These are phyloP conservation scores for Zopfochytrium polystomum DNA, from an alignment of 371 early-diverging fungal species.

Conservation along the genomic window DNA sequence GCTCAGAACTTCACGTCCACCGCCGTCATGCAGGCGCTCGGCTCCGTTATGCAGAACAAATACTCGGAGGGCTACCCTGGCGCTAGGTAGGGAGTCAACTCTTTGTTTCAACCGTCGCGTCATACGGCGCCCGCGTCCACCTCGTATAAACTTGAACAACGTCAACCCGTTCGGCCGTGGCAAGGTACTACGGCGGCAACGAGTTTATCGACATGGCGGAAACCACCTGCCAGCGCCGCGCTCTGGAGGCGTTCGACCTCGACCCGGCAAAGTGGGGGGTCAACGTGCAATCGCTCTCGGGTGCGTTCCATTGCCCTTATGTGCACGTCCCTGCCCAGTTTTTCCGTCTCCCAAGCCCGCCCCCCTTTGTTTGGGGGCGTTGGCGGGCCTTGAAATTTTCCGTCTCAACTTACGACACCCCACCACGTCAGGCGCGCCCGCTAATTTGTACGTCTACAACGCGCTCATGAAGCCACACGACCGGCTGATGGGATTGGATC, in stretches of 20 bases:
- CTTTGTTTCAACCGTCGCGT: conserved; percentile 31
- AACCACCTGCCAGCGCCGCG: conserved; percentile 91
- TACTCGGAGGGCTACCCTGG: conserved; percentile 99
- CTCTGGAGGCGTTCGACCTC: conserved; percentile 88
- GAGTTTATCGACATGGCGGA: conserved; percentile 97
- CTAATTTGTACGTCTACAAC: conserved; percentile 96
- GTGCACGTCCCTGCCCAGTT: background rate
- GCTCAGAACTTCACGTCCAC: conserved; percentile 94
- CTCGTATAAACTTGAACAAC: background rate
- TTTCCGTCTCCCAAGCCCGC: background rate
- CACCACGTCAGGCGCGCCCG: conserved; percentile 79
- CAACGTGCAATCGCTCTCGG: conserved; percentile 97
- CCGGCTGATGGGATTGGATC: conserved; percentile 98
- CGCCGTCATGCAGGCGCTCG: conserved; percentile 95
- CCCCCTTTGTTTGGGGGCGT: background rate
- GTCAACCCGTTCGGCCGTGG: background rate
- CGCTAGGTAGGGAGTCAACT: conserved; percentile 88
- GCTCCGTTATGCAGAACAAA: conserved; percentile 98
- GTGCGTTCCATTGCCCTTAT: conserved; percentile 36
- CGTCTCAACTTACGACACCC: background rate
- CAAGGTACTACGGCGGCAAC: conserved; percentile 98
- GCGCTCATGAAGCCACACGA: conserved; percentile 97
- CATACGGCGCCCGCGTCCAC: background rate
- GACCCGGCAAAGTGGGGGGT: conserved; percentile 95
- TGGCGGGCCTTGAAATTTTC: background rate